Evolutionary conservation across 352 stramenopile species (phyloP).

Genomic region (Thalassiosira sp.): DNA sequence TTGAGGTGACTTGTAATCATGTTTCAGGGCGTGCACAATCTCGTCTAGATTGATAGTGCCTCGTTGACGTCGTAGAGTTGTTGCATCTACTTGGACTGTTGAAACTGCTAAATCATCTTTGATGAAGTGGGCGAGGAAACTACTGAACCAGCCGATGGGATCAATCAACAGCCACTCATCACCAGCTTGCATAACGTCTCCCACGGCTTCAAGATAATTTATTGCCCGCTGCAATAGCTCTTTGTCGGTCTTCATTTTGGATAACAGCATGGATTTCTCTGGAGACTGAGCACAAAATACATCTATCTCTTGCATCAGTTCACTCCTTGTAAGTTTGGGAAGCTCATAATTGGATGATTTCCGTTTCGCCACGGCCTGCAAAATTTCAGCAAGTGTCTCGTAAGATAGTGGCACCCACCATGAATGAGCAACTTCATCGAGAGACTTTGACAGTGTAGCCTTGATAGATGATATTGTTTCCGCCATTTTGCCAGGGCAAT

Average conservation of each 20-base stretch:
- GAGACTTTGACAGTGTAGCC: constrained; percentile 17
- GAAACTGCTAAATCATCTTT: constrained; percentile 29
- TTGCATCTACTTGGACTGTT: constrained; percentile 23
- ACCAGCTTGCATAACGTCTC: constrained; percentile 34
- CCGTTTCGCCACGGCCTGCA: constrained; percentile 6
- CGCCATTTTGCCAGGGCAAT: constrained; percentile 17
- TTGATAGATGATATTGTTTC: constrained; percentile 22
- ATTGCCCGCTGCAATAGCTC: constrained; percentile 26
- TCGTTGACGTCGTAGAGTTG: constrained; percentile 15
- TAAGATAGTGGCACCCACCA: constrained; percentile 33
- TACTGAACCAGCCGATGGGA: constrained; percentile 34
- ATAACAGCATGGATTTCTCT: constrained; percentile 7
- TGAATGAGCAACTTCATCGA: constrained; percentile 17
- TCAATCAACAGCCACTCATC: constrained; percentile 21
- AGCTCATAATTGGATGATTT: constrained; percentile 29
- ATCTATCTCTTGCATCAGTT: constrained; percentile 28
- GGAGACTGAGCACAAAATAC: constrained; percentile 2
- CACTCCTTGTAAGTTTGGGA: constrained; percentile 21
- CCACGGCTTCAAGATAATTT: constrained; percentile 29
- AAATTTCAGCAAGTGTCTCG: constrained; percentile 20
- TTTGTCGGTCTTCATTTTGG: constrained; percentile 26
- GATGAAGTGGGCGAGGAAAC: constrained; percentile 30
- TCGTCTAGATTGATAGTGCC: constrained; percentile 19
- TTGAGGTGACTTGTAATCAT: constrained; percentile 23
- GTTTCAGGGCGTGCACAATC: constrained; percentile 12